A percentile compares a stretch with the other conserved stretches of the same genome.
phyloP scores from a whole-genome alignment of 305 asterid genomes.

The Fraxinus angustifolia region DNA sequence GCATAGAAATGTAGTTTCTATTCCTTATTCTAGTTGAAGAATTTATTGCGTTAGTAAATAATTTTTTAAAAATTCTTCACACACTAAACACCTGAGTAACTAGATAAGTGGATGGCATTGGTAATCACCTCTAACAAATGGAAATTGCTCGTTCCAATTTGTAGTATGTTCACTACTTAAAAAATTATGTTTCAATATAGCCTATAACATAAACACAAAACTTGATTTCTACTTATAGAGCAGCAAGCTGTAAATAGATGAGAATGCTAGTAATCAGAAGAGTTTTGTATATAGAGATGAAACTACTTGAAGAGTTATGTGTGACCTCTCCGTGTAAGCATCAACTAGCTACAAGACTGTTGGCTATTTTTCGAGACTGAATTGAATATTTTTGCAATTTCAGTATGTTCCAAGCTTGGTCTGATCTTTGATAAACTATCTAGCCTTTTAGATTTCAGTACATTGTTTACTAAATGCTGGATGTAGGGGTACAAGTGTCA shows the following conservation, averaged over 20 bases:
- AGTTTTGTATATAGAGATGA: neutral
- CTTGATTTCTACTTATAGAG: neutral
- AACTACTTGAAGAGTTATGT: neutral
- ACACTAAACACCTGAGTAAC: neutral
- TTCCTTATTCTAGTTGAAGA: neutral
- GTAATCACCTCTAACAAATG: neutral
- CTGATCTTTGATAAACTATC: neutral
- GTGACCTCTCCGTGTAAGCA: slow-evolving; percentile 65
- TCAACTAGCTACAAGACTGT: slow-evolving; percentile 87
- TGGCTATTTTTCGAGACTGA: slow-evolving; percentile 24
- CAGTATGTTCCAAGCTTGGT: neutral
- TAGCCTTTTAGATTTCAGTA: neutral
- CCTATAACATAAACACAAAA: neutral
- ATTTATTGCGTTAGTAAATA: neutral
- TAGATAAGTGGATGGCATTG: neutral
- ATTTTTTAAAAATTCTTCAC: neutral
- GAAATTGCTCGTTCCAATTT: neutral
- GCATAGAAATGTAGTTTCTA: neutral
- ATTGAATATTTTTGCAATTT: no score
- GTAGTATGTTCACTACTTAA: neutral
- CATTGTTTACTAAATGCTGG: neutral
- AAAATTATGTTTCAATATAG: neutral
- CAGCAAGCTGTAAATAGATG: neutral
- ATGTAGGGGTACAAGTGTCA: neutral
- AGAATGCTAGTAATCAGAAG: neutral